Conservation (phyloP, 495 filamentous ascomycete genomes). For the Penicillium pancosmium region DNA sequence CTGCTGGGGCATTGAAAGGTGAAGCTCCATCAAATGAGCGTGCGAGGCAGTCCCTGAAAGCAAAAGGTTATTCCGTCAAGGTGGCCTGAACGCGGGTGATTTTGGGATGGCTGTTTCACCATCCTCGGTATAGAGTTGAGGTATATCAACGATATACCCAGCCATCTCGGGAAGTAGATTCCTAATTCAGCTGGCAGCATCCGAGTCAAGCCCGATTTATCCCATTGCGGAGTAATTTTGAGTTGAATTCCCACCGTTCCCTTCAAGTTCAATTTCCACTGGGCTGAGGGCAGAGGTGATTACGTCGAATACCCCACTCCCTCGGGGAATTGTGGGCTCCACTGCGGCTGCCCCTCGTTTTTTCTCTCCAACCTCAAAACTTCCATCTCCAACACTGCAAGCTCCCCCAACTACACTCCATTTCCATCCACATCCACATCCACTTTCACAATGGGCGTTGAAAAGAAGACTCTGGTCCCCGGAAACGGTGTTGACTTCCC, state of each 20-base stretch:
- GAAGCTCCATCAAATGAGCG: not conserved
- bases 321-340: constrained; percentile 1
- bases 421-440: not conserved
- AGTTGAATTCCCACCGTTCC: too few species aligned
- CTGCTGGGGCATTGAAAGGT: too few species aligned
- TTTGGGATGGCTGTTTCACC: not conserved
- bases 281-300: not conserved
- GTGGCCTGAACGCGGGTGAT: not conserved
- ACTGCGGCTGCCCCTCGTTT: constrained; percentile 1
- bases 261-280: too few species aligned
- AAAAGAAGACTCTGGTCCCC: constrained; percentile 39
- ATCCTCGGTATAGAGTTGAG: not conserved
- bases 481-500: constrained; percentile 62
- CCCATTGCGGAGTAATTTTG: too few species aligned
- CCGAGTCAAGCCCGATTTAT: not conserved
- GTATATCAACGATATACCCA: not conserved
- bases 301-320: not conserved
- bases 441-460: constrained; percentile 57
- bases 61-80: not conserved
- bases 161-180: not conserved
- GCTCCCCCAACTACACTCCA: not conserved
- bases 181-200: not conserved
- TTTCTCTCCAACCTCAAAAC: constrained; percentile 10
- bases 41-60: not conserved
- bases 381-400: not conserved